phyloP scores from a whole-genome alignment of 2,329 filamentous ascomycete species.

The Nemania serpens region DNA sequence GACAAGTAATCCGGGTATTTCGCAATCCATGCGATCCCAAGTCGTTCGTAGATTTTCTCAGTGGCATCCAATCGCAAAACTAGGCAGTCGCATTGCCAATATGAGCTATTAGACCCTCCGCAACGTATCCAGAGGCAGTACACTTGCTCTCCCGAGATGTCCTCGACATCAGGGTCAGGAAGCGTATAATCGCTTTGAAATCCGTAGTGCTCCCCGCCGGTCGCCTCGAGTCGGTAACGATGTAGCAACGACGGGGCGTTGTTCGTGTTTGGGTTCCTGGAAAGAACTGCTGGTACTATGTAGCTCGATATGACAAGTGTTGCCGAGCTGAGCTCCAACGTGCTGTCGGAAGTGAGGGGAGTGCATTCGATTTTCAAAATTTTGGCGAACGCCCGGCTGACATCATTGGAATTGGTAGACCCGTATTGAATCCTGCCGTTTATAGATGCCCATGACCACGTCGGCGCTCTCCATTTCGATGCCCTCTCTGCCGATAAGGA shows the following conservation, averaged over 20 bases:
- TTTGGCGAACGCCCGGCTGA: background rate
- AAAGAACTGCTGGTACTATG: background rate
- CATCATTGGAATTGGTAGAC: background rate
- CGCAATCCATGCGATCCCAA: background rate
- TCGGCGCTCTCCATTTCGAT: conserved; percentile 1
- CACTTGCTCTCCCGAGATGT: background rate
- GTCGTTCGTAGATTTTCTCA: background rate
- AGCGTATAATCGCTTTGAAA: background rate
- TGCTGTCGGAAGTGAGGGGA: background rate
- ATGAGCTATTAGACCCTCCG: background rate
- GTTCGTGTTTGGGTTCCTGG: background rate
- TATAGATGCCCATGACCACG: conserved; percentile 14
- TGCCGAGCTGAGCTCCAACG: background rate
- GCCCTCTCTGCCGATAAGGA: background rate
- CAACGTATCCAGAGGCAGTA: background rate
- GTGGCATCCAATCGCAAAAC: background rate
- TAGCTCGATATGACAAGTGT: background rate
- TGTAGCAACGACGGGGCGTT: background rate
- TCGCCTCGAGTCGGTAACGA: background rate
- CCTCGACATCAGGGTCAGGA: background rate
- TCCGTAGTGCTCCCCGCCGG: background rate
- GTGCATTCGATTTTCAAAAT: background rate
- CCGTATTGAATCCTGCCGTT: background rate
- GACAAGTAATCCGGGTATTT: background rate
- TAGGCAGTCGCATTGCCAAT: background rate